These are phyloP conservation scores for Trametes versicolor DNA, from an alignment of 1,284 basidiomycete species.

Conservation along the genomic window DNA sequence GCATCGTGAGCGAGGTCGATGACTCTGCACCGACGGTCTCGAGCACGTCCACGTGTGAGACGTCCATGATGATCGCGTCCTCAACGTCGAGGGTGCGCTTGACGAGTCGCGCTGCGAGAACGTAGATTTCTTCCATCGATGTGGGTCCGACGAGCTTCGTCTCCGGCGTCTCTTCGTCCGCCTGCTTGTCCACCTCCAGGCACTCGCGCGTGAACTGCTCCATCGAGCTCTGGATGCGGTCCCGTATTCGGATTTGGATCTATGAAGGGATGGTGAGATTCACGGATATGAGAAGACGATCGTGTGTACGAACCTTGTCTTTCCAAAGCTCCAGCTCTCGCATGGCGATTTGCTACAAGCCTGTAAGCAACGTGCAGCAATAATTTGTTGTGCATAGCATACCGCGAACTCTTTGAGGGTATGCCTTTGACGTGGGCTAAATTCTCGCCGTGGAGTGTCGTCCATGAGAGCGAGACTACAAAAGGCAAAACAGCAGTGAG, in stretches of 20 bases:
- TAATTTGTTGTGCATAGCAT: constrained; percentile 30
- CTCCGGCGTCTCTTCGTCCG: constrained; percentile 44
- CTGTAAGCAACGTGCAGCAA: not conserved
- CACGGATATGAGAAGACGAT: not conserved
- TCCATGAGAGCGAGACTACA: constrained; percentile 85
- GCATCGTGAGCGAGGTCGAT: constrained; percentile 68
- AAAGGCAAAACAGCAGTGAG: not conserved
- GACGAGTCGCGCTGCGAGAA: constrained; percentile 88
- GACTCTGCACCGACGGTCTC: constrained; percentile 79
- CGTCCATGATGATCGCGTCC: constrained; percentile 92
- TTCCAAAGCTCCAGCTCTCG: constrained; percentile 95
- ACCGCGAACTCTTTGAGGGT: constrained; percentile 94
- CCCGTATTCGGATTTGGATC: constrained; percentile 91
- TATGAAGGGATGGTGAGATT: constrained; percentile 39
- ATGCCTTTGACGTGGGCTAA: constrained; percentile 89
- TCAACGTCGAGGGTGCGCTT: constrained; percentile 92
- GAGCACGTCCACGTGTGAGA: constrained; percentile 90
- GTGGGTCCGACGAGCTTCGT: constrained; percentile 39
- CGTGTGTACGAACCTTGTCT: constrained; percentile 71
- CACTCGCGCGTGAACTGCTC: constrained; percentile 96
- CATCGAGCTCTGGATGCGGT: constrained; percentile 95
- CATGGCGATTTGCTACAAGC: constrained; percentile 84
- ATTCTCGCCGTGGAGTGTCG: constrained; percentile 85
- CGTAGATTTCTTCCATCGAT: constrained; percentile 90
- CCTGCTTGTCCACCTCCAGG: constrained; percentile 86